A percentile compares a stretch with the other conserved stretches of the same genome.
Evolutionary conservation across 2,329 filamentous ascomycete species (phyloP).

Genomic region (Cercospora citrullina): DNA sequence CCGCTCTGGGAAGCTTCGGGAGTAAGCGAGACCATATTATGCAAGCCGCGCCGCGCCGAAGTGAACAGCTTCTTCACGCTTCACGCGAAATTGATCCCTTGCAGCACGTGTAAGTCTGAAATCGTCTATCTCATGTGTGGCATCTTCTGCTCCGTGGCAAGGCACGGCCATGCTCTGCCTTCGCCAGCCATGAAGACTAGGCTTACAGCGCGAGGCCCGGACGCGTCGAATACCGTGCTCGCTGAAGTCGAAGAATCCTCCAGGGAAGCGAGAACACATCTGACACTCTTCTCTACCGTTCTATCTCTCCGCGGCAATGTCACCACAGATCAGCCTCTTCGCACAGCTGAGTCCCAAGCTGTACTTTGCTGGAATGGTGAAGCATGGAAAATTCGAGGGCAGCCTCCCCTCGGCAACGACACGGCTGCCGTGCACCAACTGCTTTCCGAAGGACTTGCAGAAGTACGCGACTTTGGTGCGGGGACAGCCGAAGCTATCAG

Average conservation of each 20-base stretch:
- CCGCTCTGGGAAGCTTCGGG: conserved; percentile 4
- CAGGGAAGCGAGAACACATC: neutral
- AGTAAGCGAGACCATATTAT: neutral
- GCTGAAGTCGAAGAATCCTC: neutral
- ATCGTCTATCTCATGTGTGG: conserved; percentile 36
- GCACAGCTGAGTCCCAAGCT: conserved; percentile 57
- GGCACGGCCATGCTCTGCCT: conserved; percentile 26
- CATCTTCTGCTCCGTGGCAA: conserved; percentile 39
- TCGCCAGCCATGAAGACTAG: conserved; percentile 25
- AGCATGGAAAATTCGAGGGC: conserved; percentile 72
- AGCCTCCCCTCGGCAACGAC: conserved; percentile 72
- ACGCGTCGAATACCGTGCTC: conserved; percentile 26
- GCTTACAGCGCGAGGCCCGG: conserved; percentile 36
- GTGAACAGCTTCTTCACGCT: neutral
- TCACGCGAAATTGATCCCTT: neutral
- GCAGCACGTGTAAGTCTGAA: neutral
- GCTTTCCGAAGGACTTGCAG: conserved; percentile 42
- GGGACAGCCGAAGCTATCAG: neutral
- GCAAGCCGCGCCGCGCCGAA: neutral
- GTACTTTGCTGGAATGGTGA: conserved; percentile 97
- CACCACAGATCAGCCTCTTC: conserved; percentile 71
- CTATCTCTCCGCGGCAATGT: conserved; percentile 80
- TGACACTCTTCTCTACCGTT: conserved; percentile 79
- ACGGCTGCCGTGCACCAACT: conserved; percentile 66
- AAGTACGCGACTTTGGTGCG: neutral